phyloP scores from a whole-genome alignment of 2,329 filamentous ascomycete species.

The Hypoxylon sp. region DNA sequence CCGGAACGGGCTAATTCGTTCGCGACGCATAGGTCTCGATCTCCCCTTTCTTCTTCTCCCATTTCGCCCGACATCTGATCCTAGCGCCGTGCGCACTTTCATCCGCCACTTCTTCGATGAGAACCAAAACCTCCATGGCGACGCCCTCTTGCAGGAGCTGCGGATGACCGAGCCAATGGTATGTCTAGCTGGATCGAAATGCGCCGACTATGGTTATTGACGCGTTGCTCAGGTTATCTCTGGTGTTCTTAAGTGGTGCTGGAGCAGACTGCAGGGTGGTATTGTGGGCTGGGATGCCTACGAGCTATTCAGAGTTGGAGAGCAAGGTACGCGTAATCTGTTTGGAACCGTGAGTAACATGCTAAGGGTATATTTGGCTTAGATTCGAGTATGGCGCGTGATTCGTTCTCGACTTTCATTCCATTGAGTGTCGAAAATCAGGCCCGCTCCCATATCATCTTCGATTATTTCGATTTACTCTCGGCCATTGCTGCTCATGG shows the following conservation, averaged over 20 bases:
- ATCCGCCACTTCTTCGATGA: slow-evolving; percentile 91
- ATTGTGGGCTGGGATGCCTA: slow-evolving; percentile 98
- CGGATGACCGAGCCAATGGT: slow-evolving; percentile 96
- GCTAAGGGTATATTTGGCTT: slow-evolving; percentile 34
- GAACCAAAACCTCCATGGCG: slow-evolving; percentile 73
- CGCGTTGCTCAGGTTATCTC: slow-evolving; percentile 79
- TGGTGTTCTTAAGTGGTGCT: slow-evolving; percentile 98
- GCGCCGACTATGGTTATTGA: slow-evolving; percentile 15
- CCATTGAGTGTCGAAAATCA: slow-evolving; percentile 92
- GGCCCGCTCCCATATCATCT: slow-evolving; percentile 87
- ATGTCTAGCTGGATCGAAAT: slow-evolving; percentile 51
- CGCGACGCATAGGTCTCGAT: slow-evolving; percentile 74
- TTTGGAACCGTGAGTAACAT: slow-evolving; percentile 12
- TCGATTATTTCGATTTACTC: slow-evolving; percentile 95
- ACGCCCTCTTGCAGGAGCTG: slow-evolving; percentile 83
- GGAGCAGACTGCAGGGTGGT: slow-evolving; percentile 90
- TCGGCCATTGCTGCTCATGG: slow-evolving; percentile 92
- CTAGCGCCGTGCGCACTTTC: slow-evolving; percentile 91
- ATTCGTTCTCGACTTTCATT: slow-evolving; percentile 97
- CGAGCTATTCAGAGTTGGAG: slow-evolving; percentile 93
- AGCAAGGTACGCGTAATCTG: slow-evolving; percentile 75
- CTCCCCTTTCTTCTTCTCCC: slow-evolving; percentile 93
- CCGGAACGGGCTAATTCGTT: slow-evolving; percentile 30
- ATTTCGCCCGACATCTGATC: slow-evolving; percentile 92
- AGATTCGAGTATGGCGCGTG: slow-evolving; percentile 92